Percentiles rank a stretch among this genome's conserved stretches.
Evolutionary conservation across 164 flowering plant species (phyloP).

Genomic region (Magnolia kwangsiensis): DNA sequence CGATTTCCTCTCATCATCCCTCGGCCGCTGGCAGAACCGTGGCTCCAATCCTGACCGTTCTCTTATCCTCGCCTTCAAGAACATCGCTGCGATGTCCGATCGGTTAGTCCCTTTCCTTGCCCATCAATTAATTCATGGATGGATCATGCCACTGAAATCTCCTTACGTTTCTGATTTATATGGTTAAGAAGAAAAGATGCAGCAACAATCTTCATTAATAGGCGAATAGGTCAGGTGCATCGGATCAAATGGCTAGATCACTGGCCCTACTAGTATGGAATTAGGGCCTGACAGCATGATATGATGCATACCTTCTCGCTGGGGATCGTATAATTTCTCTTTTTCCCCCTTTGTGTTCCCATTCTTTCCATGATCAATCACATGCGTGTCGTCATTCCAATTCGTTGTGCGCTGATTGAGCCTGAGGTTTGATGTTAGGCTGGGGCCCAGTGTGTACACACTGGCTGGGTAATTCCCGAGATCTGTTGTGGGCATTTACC

Average conservation of each 20-base stretch:
- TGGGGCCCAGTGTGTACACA: no score
- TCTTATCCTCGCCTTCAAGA: constrained; percentile 35
- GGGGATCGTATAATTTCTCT: no score
- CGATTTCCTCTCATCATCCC: constrained; percentile 39
- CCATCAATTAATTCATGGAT: no score
- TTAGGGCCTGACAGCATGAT: no score
- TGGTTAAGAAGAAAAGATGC: no score
- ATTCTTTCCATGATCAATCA: background rate
- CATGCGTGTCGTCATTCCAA: background rate
- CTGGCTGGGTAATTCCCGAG: no score
- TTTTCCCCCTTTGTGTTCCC: no score
- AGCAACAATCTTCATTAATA: no score
- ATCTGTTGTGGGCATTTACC: no score
- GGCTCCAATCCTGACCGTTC: constrained; percentile 43
- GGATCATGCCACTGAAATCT: no score
- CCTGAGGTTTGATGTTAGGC: background rate
- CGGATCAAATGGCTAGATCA: background rate
- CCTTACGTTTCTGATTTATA: no score
- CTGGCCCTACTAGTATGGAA: no score
- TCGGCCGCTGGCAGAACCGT: constrained; percentile 48
- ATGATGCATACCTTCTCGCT: background rate
- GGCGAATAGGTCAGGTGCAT: background rate
- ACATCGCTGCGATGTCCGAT: constrained; percentile 44
- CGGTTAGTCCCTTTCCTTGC: constrained; percentile 15
- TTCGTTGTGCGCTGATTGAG: background rate